Conservation (phyloP, 192 early-diverging fungal species). For the Coemansia sp. region DNA sequence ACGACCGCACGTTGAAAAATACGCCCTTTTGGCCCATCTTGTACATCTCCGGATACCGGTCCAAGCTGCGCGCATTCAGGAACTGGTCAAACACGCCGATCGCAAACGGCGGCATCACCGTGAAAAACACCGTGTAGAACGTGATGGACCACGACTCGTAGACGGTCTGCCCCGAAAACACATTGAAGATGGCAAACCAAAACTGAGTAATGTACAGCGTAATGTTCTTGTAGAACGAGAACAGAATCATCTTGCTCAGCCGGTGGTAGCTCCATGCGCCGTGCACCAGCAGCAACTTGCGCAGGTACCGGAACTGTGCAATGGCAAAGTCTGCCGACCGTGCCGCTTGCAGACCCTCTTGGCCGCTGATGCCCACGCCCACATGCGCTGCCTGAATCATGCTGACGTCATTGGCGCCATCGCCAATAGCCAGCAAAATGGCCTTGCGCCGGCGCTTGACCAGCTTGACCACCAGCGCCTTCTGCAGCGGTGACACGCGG, state of each 20-base stretch:
- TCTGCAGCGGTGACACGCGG: conserved; percentile 97
- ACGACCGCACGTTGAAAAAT: conserved; percentile 83
- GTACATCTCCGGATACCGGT: conserved; percentile 98
- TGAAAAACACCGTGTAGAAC: conserved; percentile 93
- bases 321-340: conserved; percentile 98
- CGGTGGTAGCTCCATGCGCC: conserved; percentile 97
- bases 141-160: conserved; percentile 99
- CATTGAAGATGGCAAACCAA: conserved; percentile 93
- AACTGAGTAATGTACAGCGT: conserved; percentile 97
- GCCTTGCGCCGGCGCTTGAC: conserved; percentile 89
- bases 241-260: conserved; percentile 92
- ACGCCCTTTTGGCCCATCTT: conserved; percentile 63
- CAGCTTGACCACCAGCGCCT: conserved; percentile 97
- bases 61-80: conserved; percentile 87
- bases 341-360: conserved; percentile 96
- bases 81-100: conserved; percentile 99
- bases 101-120: conserved; percentile 89
- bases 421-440: conserved; percentile 94
- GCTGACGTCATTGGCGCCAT: conserved; percentile 97
- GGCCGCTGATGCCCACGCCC: conserved; percentile 93
- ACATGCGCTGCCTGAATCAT: conserved; percentile 99
- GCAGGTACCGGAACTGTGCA: conserved; percentile 92
- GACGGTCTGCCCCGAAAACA: conserved; percentile 94
- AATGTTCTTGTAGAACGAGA: conserved; percentile 99
- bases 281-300: conserved; percentile 94